These are phyloP conservation scores for Haematococcus sp. DNA, from an alignment of 139 green algal genomes.

Conservation along the genomic window DNA sequence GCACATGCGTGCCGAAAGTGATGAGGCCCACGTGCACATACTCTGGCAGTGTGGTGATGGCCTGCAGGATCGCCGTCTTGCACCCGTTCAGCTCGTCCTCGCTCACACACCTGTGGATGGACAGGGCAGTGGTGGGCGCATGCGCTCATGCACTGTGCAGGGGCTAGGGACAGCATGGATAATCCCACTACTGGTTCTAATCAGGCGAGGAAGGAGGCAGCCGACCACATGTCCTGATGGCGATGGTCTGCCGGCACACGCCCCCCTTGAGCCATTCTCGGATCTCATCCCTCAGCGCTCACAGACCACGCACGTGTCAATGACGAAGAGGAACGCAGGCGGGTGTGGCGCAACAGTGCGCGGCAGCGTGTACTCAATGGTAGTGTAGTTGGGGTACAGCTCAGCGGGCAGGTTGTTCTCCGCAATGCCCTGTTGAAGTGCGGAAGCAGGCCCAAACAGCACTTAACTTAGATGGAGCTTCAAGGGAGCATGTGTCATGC, in stretches of 20 bases:
- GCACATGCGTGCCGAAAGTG: conserved; percentile 95
- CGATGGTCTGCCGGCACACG: too few species aligned
- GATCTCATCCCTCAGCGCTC: too few species aligned
- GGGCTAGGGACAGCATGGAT: too few species aligned
- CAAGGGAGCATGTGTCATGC: background rate
- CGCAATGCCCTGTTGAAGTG: conserved; percentile 50
- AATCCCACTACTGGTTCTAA: too few species aligned
- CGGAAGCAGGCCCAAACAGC: too few species aligned
- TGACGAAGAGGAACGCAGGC: conserved; percentile 91
- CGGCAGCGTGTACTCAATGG: conserved; percentile 93
- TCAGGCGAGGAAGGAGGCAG: too few species aligned
- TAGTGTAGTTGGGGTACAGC: conserved; percentile 94
- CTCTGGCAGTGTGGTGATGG: conserved; percentile 63
- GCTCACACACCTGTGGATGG: conserved; percentile 9
- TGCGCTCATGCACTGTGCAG: too few species aligned
- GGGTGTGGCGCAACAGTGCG: conserved; percentile 51
- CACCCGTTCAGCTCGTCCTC: conserved; percentile 89
- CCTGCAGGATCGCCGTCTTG: conserved; percentile 78
- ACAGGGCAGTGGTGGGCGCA: too few species aligned
- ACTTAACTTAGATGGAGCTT: background rate
- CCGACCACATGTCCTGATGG: too few species aligned
- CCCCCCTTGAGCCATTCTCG: too few species aligned
- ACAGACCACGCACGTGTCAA: conserved; percentile 88
- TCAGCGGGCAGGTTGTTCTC: conserved; percentile 90
- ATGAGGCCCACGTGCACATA: conserved; percentile 76